These are phyloP conservation scores for Gaultheria prostrata DNA, from an alignment of 148 eudicot genomes.

Conservation along the genomic window DNA sequence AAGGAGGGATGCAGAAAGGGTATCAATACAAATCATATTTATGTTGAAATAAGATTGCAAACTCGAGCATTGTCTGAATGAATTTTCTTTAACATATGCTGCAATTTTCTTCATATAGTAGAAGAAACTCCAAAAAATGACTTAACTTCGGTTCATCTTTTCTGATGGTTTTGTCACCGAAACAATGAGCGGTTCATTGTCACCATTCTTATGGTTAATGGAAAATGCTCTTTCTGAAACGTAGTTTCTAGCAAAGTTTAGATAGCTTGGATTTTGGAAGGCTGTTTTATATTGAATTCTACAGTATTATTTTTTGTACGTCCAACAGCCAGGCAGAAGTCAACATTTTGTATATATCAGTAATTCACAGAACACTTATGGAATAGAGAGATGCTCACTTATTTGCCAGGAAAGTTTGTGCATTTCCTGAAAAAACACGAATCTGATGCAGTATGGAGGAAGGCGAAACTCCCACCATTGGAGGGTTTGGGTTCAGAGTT, in stretches of 20 bases:
- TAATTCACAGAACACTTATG: background rate
- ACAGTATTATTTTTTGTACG: background rate
- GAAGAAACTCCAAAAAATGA: background rate
- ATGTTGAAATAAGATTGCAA: no score
- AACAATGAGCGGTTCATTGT: background rate
- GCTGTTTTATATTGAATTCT: background rate
- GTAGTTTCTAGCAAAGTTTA: background rate
- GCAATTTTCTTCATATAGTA: no score
- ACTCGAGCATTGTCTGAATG: no score
- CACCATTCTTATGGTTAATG: background rate
- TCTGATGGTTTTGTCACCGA: background rate
- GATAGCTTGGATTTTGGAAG: background rate
- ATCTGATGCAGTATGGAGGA: conserved; percentile 34
- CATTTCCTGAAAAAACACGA: background rate
- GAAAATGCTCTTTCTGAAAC: background rate
- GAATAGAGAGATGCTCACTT: background rate
- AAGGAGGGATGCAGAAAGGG: no score
- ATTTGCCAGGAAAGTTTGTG: no score
- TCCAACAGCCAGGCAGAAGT: background rate
- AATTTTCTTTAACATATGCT: no score
- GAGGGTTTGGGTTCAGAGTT: conserved; percentile 44
- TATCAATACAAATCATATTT: no score
- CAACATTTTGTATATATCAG: background rate
- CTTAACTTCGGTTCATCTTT: background rate
- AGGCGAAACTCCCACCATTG: conserved; percentile 38